These are phyloP conservation scores for Russula vinacea DNA, from an alignment of 768 basidiomycete species.

Conservation along the genomic window DNA sequence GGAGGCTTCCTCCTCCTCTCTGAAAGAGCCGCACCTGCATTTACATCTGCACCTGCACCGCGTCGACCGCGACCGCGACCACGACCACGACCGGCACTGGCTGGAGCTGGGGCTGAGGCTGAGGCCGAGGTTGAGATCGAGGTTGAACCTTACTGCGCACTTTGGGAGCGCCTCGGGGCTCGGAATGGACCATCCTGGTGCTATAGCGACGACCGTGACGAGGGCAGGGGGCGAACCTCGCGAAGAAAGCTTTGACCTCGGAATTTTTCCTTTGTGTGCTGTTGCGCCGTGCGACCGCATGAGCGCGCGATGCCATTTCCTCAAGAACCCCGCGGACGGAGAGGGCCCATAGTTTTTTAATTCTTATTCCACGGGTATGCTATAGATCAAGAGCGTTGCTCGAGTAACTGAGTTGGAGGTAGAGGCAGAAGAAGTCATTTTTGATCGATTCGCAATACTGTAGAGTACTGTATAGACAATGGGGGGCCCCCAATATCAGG, in stretches of 20 bases:
- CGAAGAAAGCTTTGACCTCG: background rate
- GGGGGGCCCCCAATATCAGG: background rate
- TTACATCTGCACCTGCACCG: background rate
- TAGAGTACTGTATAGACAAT: background rate
- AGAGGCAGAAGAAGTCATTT: background rate
- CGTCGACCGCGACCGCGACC: background rate
- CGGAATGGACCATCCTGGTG: background rate
- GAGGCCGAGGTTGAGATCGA: too few species aligned
- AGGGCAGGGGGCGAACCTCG: background rate
- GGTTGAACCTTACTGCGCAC: background rate
- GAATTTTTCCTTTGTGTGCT: background rate
- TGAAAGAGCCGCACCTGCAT: too few species aligned
- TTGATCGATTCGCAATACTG: background rate
- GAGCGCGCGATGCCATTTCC: background rate
- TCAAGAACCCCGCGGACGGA: background rate
- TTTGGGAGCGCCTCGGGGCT: background rate
- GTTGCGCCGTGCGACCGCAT: background rate
- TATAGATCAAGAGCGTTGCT: background rate
- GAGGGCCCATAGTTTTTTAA: background rate
- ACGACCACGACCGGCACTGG: background rate
- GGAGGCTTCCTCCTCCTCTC: too few species aligned
- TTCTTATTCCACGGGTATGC: background rate
- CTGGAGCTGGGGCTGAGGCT: too few species aligned
- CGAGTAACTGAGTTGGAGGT: background rate
- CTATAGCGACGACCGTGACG: background rate